These are phyloP conservation scores for Hyphopichia burtonii DNA, from an alignment of 1,139 yeast species.

Conservation along the genomic window DNA sequence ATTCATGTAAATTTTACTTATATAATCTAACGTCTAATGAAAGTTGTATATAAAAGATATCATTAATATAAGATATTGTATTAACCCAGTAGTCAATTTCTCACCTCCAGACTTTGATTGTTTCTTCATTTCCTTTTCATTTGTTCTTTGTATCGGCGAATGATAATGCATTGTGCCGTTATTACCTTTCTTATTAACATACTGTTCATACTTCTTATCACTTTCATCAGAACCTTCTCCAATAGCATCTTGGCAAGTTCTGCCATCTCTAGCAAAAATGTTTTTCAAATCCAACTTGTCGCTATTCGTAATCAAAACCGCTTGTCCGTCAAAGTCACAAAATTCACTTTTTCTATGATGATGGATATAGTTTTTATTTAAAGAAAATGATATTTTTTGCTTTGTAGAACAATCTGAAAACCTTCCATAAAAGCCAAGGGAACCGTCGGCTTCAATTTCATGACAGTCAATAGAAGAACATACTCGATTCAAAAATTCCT, in stretches of 20 bases:
- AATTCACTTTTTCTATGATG: constrained; percentile 23
- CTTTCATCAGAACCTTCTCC: neutral
- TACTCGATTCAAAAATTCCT: constrained; percentile 39
- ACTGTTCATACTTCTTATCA: neutral
- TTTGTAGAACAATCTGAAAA: constrained; percentile 53
- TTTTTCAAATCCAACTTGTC: constrained; percentile 19
- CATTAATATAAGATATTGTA: neutral
- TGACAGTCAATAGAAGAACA: constrained; percentile 54
- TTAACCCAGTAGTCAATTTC: neutral
- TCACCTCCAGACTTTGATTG: neutral
- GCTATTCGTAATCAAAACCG: constrained; percentile 28
- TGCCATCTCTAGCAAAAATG: constrained; percentile 26
- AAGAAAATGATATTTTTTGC: constrained; percentile 53
- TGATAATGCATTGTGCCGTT: neutral
- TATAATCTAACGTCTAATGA: neutral
- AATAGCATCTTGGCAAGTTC: constrained; percentile 18
- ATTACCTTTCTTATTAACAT: neutral
- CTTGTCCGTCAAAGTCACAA: constrained; percentile 42
- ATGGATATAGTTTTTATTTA: constrained; percentile 46
- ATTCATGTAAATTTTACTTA: neutral
- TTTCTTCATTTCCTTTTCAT: neutral
- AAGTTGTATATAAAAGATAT: neutral
- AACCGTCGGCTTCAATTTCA: constrained; percentile 49
- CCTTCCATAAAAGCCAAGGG: constrained; percentile 53
- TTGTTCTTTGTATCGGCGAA: neutral